Evolutionary conservation across 2,329 filamentous ascomycete species (phyloP).

Genomic region (Grosmannia clavigera): DNA sequence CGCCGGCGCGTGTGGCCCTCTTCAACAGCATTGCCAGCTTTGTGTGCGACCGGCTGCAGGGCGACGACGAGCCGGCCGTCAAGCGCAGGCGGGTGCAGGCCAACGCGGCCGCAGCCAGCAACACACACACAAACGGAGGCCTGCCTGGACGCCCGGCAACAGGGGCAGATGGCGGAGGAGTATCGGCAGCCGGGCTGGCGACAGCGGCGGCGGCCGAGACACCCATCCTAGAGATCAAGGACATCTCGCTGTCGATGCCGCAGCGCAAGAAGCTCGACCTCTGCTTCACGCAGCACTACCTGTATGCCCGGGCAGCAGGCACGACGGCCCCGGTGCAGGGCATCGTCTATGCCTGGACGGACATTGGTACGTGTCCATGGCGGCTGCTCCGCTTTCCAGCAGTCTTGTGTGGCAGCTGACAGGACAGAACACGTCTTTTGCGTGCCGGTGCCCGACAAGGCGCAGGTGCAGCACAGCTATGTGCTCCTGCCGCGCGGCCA

Average conservation of each 20-base stretch:
- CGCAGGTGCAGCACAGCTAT: conserved; percentile 54
- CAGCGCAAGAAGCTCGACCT: conserved; percentile 57
- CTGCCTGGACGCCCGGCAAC: conserved; percentile 6
- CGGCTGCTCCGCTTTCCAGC: background rate
- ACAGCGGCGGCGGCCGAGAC: conserved; percentile 27
- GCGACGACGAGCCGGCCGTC: conserved; percentile 22
- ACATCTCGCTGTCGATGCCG: conserved; percentile 54
- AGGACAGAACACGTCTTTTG: conserved; percentile 48
- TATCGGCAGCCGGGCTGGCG: conserved; percentile 12
- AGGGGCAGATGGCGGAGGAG: background rate
- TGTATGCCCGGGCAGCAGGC: conserved; percentile 44
- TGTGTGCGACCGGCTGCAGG: conserved; percentile 30
- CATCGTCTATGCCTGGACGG: conserved; percentile 46
- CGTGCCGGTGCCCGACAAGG: conserved; percentile 52
- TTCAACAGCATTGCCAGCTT: conserved; percentile 45
- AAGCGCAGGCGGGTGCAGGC: conserved; percentile 41
- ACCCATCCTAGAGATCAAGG: conserved; percentile 48
- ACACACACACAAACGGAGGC: conserved; percentile 9
- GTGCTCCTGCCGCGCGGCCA: conserved; percentile 46
- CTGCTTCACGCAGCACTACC: conserved; percentile 45
- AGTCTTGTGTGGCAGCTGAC: background rate
- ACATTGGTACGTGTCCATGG: conserved; percentile 37
- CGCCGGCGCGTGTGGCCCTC: conserved; percentile 33
- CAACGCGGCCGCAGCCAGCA: conserved; percentile 11
- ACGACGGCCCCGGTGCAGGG: conserved; percentile 38